phyloP scores from a whole-genome alignment of 1,284 basidiomycete species.

The Anthracocystis panici-leucophaei region DNA sequence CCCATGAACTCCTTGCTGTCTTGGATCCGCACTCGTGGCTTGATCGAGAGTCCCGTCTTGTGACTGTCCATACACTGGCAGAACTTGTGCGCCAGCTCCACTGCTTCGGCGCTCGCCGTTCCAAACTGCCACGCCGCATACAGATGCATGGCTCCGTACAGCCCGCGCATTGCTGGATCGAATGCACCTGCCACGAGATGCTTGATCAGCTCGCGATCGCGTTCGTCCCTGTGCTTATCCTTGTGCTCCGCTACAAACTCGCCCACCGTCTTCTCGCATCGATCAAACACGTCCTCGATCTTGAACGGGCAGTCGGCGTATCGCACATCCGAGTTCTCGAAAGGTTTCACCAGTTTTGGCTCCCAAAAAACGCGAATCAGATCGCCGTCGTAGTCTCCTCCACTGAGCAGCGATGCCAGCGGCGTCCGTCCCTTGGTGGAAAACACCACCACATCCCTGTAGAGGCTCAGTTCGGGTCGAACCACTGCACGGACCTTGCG shows the following conservation, averaged over 20 bases:
- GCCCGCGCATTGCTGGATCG: conserved; percentile 18
- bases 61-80: conserved; percentile 41
- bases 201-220: conserved; percentile 27
- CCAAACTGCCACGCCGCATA: conserved; percentile 43
- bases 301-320: conserved; percentile 56
- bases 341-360: conserved; percentile 42
- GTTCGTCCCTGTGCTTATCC: conserved; percentile 20
- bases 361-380: conserved; percentile 57
- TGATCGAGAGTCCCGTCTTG: conserved; percentile 44
- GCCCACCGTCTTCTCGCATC: conserved; percentile 28
- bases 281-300: conserved; percentile 53
- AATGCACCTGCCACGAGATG: conserved; percentile 28
- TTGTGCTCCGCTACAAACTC: conserved; percentile 35
- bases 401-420: conserved; percentile 57
- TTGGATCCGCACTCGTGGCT: conserved; percentile 20
- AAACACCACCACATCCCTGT: conserved; percentile 63
- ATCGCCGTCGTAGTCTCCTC: conserved; percentile 67
- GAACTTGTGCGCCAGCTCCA: conserved; percentile 47
- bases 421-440: conserved; percentile 52
- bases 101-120: conserved; percentile 20
- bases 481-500: conserved; percentile 60
- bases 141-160: conserved; percentile 44
- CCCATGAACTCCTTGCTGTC: conserved; percentile 35
- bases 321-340: conserved; percentile 39
- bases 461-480: conserved; percentile 35